A percentile compares a stretch with the other conserved stretches of the same genome.
Evolutionary conservation across 345 rosid species (phyloP).

Genomic region (Salix purpurea): DNA sequence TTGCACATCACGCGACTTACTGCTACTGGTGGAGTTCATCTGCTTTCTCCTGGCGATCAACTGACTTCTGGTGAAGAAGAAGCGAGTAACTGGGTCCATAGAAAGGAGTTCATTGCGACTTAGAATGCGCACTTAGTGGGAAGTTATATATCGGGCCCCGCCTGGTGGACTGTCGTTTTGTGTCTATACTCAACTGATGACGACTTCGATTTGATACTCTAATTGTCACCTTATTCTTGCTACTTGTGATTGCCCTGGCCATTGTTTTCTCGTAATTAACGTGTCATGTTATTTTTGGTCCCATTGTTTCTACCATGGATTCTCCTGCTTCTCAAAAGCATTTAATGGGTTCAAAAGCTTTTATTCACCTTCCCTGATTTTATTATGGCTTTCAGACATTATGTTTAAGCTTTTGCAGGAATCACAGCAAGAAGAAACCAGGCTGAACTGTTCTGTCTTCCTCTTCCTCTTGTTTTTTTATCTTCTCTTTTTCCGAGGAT

Average conservation of each 20-base stretch:
- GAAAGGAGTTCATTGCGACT: constrained; percentile 7
- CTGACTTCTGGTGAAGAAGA: constrained; percentile 11
- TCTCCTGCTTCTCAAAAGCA: background rate
- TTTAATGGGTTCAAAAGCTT: too few species aligned
- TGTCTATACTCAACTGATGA: constrained; percentile 30
- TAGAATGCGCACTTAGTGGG: background rate
- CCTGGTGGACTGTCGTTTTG: constrained; percentile 31
- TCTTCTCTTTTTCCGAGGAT: background rate
- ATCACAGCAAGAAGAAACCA: background rate
- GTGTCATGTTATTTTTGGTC: constrained; percentile 7
- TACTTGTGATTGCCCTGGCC: constrained; percentile 10
- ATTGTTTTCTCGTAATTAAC: constrained; percentile 14
- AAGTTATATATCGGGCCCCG: background rate
- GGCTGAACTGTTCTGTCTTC: background rate
- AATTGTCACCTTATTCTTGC: constrained; percentile 20
- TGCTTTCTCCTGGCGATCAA: constrained; percentile 12
- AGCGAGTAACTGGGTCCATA: constrained; percentile 7
- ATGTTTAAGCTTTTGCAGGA: background rate
- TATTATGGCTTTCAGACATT: background rate
- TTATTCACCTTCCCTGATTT: background rate
- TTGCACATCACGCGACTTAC: constrained; percentile 7
- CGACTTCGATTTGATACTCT: constrained; percentile 43
- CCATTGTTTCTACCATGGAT: background rate
- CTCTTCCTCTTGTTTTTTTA: background rate
- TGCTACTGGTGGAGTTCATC: constrained; percentile 10